Evolutionary conservation across 2,329 filamentous ascomycete species (phyloP), one percentile per base, ranked within the genome.

Genomic region (Ceratocystis harringtonii): DNA sequence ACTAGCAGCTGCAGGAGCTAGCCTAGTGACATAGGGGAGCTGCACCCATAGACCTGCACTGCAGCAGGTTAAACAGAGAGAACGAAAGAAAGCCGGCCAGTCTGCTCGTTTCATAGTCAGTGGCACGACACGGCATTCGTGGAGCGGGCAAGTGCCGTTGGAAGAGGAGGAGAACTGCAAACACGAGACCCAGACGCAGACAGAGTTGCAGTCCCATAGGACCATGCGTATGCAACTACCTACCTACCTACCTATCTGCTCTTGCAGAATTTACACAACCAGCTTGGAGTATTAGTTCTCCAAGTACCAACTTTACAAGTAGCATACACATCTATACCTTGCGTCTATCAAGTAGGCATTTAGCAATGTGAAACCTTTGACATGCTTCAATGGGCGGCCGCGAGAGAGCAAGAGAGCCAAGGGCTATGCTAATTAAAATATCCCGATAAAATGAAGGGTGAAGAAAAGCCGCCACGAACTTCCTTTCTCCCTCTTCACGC

Each of bases 361-460:
- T 3, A n/a, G n/a, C 55, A 58, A 19, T 58, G 55, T 58, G 55
- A 58, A 58, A 58, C 55, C 55, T 58, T 36, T 58, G 55, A 36
- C 55, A 58, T 58, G 55, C 50, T 55, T 52, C 15, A n/a, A 58
- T 58, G 30, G 30, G 55, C 55, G 7, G 55, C 25, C 30, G 12
- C 28, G 36, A 30, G 52, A 30, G 32, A 25, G 52, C 2, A 32
- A 58, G 55, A 36, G n/a, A 36, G 28, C 6, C 30, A 32, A 58
- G 28, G 55, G n/a, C 55, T 36, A 12, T 52, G 55, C 28, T 30
- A 36, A 58, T 36, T 58, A 22, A 58, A 58, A 58, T n/a, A 58
- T 7, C 28, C 55, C 5, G 30, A 36, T 58, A 58, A 58, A 58
- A 58, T 58, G 55, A 58, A 58, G 55, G 55, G 55, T 58, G 55